Conservation (phyloP, 768 basidiomycete species). For the Tylopilus intermedius region DNA sequence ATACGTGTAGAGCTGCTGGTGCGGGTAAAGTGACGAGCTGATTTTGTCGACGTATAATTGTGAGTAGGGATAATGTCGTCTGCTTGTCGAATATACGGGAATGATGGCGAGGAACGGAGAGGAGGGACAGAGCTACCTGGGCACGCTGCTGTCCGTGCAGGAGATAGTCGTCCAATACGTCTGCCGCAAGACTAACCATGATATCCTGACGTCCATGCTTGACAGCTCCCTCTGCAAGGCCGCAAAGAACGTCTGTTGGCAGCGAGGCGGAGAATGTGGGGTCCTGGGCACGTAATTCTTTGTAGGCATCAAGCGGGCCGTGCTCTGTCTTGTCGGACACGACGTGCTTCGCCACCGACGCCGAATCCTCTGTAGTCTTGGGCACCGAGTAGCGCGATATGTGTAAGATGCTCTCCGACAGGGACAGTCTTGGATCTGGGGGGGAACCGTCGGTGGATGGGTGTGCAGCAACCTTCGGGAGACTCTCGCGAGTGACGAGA, state of each 20-base stretch:
- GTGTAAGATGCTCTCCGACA: conserved; percentile 25
- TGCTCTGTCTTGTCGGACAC: conserved; percentile 14
- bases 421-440: conserved; percentile 7
- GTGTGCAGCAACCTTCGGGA: conserved; percentile 6
- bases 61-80: conserved; percentile 21
- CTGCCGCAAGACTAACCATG: conserved; percentile 38
- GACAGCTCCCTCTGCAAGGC: conserved; percentile 29
- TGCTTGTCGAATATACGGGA: conserved; percentile 20
- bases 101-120: conserved; percentile 20
- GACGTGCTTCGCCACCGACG: conserved; percentile 9
- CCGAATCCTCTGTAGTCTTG: conserved; percentile 11
- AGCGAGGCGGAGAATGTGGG: conserved; percentile 18
- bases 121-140: conserved; percentile 24
- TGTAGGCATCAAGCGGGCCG: conserved; percentile 27
- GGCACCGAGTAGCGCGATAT: conserved; percentile 28
- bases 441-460: conserved; percentile 1
- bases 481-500: conserved; percentile 11
- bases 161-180: conserved; percentile 33
- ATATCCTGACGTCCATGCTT: conserved; percentile 29
- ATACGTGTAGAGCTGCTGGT: conserved; percentile 16
- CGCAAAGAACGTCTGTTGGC: conserved; percentile 26
- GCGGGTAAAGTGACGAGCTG: conserved; percentile 9
- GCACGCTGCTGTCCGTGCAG: conserved; percentile 17
- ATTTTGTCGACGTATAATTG: conserved; percentile 14
- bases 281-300: conserved; percentile 25